Evolutionary conservation across 805 yeast species (phyloP).

Genomic region (Cyberlindnera galapagoensis): DNA sequence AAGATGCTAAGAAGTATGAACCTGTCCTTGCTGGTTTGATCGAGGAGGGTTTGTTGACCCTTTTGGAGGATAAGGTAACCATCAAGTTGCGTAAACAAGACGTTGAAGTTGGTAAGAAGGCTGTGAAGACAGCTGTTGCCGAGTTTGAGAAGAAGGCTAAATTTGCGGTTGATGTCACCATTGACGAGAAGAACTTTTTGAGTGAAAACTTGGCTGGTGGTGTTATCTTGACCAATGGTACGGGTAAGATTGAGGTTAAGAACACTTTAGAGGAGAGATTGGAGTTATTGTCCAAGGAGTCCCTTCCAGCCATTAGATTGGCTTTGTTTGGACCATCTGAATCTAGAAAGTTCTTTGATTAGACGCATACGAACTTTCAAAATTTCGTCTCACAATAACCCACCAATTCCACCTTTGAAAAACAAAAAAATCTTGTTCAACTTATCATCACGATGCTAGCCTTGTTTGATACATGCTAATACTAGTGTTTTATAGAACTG

Average conservation of each 20-base stretch:
- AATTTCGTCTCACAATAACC: too few relatives aligned
- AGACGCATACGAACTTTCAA: too few relatives aligned
- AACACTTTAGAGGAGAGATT: constrained; percentile 95
- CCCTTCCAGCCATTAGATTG: constrained; percentile 87
- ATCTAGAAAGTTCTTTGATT: constrained; percentile 88
- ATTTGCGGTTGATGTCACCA: constrained; percentile 43
- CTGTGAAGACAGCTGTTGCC: constrained; percentile 53
- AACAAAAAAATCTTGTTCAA: too few relatives aligned
- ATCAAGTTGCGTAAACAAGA: constrained; percentile 67
- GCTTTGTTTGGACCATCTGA: constrained; percentile 83
- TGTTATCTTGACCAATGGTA: constrained; percentile 58
- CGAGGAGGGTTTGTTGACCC: constrained; percentile 65
- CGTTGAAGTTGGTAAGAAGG: constrained; percentile 48
- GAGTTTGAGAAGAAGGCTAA: constrained; percentile 59
- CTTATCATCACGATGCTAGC: too few relatives aligned
- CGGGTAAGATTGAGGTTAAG: constrained; percentile 81
- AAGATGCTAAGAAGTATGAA: constrained; percentile 54
- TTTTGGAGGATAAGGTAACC: constrained; percentile 64
- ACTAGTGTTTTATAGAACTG: too few relatives aligned
- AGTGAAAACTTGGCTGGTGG: constrained; percentile 78
- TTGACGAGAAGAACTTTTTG: constrained; percentile 54
- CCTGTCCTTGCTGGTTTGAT: constrained; percentile 70
- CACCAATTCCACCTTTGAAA: too few relatives aligned
- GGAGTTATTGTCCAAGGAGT: constrained; percentile 69
- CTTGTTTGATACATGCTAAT: too few relatives aligned